phyloP scores from a whole-genome alignment of 139 green algal species.

The Tetratostichococcus sp. region DNA sequence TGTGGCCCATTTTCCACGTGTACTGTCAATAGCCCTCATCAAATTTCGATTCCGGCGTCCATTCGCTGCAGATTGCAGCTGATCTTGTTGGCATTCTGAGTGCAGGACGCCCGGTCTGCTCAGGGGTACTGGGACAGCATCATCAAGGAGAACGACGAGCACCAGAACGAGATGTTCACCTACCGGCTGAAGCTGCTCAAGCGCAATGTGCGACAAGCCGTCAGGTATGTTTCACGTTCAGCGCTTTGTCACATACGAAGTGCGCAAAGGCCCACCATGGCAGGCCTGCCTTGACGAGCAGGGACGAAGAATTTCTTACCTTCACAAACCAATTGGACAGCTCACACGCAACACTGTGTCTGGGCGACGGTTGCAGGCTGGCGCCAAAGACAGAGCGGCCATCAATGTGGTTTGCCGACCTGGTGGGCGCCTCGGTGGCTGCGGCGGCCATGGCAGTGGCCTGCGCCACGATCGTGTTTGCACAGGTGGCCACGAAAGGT shows the following conservation, averaged over 20 bases:
- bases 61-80: too few relatives aligned
- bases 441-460: background rate
- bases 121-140: constrained; percentile 21
- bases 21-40: too few relatives aligned
- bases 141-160: constrained; percentile 1
- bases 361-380: background rate
- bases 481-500: background rate
- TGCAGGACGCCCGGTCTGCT: background rate
- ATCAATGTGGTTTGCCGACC: background rate
- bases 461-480: background rate
- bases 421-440: background rate
- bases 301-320: too few relatives aligned
- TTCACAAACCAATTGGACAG: background rate
- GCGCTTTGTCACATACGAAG: too few relatives aligned
- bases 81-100: too few relatives aligned
- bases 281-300: too few relatives aligned
- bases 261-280: too few relatives aligned
- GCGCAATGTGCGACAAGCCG: constrained; percentile 8
- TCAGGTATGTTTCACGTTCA: background rate
- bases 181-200: constrained; percentile 26
- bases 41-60: too few relatives aligned
- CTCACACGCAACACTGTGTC: background rate
- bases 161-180: constrained; percentile 17
- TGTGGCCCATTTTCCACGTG: too few relatives aligned
- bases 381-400: background rate